Base-by-base conservation (phyloP, 768 basidiomycete genomes). In the Tulasnella sp. region DNA sequence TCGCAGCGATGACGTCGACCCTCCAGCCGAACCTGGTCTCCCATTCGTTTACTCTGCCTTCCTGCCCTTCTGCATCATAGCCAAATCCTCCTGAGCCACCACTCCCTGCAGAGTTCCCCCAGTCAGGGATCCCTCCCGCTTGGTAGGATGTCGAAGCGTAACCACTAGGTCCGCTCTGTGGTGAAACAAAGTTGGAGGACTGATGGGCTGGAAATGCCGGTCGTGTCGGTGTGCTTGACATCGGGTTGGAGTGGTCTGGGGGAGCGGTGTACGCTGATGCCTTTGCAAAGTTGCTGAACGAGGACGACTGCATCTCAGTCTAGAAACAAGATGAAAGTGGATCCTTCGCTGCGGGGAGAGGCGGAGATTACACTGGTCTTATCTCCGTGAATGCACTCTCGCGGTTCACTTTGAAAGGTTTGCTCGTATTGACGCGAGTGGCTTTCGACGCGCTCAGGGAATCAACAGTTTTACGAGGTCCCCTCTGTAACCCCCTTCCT, bases 11-110 rank as follows among this genome's bases (percentile, higher is more conserved):
- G 32, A 91, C 73, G 82, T 94, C 91, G 16, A 93, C 89, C 80
- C 92, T 87, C 86, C 88, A 85, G 16, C 89, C 89, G 81, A 88
- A 88, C 37, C 89, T 85, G 18, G 91, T 92, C 85, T 91, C 90
- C 92, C 92, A 93, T 79, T 87, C 87, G 80, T 89, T 91, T 40
- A 84, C 85, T 51, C 84, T 83, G 16, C 83, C 83, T 48, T 87
- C 86, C 18, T 83, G 84, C 32, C 86, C 87, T 37, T 78, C 77
- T 7, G 85, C 83, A 37, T 77, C 77, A 48, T 77, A 51, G 3
- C 77, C 77, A 70, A 48, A 26, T 29, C 75, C 74, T 9, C 74
- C 75, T 29, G 82, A 84, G 2, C 81, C 81, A n/a, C 86, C 85
- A 35, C 61, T 67, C 5, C 85, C 84, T 2, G 85, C 82, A 18